Conservation (phyloP, 1,284 basidiomycete genomes). For the Agroathelia rolfsii region DNA sequence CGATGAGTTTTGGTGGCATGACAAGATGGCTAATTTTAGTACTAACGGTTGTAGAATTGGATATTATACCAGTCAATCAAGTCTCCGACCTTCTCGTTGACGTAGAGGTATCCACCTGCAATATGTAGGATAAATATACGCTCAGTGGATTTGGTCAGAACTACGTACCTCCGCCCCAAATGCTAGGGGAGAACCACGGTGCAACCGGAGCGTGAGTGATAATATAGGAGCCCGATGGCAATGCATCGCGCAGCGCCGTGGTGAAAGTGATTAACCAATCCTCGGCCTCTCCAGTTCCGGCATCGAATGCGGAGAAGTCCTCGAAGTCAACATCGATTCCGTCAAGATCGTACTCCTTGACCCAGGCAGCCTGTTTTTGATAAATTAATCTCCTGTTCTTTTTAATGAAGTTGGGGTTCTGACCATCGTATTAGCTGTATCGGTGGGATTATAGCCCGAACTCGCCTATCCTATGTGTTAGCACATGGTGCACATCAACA, state of each 20-base stretch:
- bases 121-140: not conserved
- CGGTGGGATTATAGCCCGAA: constrained; percentile 31
- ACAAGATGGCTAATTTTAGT: constrained; percentile 2
- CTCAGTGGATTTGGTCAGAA: no score
- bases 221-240: constrained; percentile 25
- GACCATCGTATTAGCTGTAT: constrained; percentile 35
- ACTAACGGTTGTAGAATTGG: constrained; percentile 27
- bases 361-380: constrained; percentile 41
- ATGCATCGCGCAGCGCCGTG: constrained; percentile 21
- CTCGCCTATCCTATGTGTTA: not conserved
- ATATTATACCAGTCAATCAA: constrained; percentile 14
- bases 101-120: constrained; percentile 9
- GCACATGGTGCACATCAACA: constrained; percentile 27
- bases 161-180: constrained; percentile 49
- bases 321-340: constrained; percentile 45
- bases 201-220: constrained; percentile 37
- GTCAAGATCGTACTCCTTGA: constrained; percentile 37
- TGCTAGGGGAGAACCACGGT: constrained; percentile 43
- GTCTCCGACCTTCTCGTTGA: constrained; percentile 10
- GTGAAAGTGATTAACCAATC: constrained; percentile 36
- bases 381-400: no score
- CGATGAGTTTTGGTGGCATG: constrained; percentile 1
- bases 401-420: no score
- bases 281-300: constrained; percentile 27
- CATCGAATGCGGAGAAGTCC: constrained; percentile 39